Conservation (phyloP, 2,329 filamentous ascomycete species). For the Penicillium sclerotiorum region DNA sequence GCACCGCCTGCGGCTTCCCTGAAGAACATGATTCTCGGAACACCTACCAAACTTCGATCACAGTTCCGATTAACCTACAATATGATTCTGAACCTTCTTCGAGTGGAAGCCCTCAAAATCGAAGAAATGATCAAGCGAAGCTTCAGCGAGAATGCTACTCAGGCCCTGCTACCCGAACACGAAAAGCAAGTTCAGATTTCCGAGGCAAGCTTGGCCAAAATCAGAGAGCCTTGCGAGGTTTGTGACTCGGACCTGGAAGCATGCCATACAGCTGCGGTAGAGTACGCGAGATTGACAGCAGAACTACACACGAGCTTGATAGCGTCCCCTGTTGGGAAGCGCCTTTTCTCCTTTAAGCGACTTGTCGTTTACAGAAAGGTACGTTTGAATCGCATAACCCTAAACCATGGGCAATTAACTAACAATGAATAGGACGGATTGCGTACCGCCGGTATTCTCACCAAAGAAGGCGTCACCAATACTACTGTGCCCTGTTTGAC, state of each 20-base stretch:
- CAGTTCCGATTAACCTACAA: conserved; percentile 98
- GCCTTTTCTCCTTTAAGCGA: conserved; percentile 74
- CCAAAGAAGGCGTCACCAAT: conserved; percentile 72
- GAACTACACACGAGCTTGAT: conserved; percentile 78
- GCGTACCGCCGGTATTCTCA: conserved; percentile 77
- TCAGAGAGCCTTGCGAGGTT: conserved; percentile 77
- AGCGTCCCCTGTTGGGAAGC: conserved; percentile 77
- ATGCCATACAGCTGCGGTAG: conserved; percentile 80
- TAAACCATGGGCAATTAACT: conserved; percentile 13
- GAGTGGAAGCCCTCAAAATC: conserved; percentile 95
- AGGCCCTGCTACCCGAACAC: conserved; percentile 89
- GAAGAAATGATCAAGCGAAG: conserved; percentile 99
- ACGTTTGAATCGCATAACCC: conserved; percentile 9
- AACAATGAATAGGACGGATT: conserved; percentile 65
- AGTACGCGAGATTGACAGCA: conserved; percentile 75
- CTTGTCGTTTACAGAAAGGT: conserved; percentile 78
- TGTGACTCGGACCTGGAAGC: conserved; percentile 79
- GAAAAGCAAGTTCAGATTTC: conserved; percentile 92
- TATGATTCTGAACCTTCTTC: conserved; percentile 95
- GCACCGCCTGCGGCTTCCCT: conserved; percentile 82
- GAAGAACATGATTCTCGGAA: conserved; percentile 91
- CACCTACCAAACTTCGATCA: conserved; percentile 91
- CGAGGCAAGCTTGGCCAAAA: conserved; percentile 88
- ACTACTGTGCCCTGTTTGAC: conserved; percentile 71
- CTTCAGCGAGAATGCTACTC: conserved; percentile 97